Percentiles rank a stretch among this genome's conserved stretches.
These are phyloP conservation scores for Cucurbita pepo DNA, from an alignment of 306 rosid species.

Conservation along the genomic window DNA sequence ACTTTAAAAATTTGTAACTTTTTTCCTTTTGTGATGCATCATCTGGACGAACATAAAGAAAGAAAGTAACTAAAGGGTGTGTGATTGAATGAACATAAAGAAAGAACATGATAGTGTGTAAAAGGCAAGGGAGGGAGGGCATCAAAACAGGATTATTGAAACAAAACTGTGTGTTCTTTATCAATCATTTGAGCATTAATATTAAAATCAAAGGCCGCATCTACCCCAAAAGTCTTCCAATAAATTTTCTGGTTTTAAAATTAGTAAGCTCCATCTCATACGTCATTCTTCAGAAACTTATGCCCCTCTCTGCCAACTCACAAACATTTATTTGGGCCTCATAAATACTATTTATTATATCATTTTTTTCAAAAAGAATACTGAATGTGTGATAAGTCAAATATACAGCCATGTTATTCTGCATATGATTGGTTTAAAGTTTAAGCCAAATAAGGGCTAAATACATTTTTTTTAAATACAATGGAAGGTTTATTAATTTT, in stretches of 20 bases:
- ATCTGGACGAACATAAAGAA: no score
- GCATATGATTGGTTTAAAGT: no score
- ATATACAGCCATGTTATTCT: no score
- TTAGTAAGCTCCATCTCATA: not conserved
- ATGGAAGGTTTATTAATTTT: no score
- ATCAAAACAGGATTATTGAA: not conserved
- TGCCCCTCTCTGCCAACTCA: not conserved
- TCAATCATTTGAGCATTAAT: not conserved
- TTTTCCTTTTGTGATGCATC: no score
- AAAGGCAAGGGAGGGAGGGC: not conserved
- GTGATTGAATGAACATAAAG: not conserved
- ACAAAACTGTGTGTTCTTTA: not conserved
- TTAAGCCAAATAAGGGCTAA: no score
- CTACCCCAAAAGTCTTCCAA: not conserved
- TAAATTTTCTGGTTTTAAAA: not conserved
- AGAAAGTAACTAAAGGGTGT: no score
- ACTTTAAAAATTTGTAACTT: not conserved
- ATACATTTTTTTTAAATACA: no score
- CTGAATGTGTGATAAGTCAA: no score
- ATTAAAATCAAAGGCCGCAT: not conserved
- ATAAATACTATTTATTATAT: not conserved
- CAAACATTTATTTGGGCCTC: not conserved
- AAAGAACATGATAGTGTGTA: not conserved
- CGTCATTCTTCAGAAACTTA: not conserved
- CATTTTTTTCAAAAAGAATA: no score